Base-by-base conservation (phyloP, 192 early-diverging fungal genomes). In the Entophlyctis luteolus region DNA sequence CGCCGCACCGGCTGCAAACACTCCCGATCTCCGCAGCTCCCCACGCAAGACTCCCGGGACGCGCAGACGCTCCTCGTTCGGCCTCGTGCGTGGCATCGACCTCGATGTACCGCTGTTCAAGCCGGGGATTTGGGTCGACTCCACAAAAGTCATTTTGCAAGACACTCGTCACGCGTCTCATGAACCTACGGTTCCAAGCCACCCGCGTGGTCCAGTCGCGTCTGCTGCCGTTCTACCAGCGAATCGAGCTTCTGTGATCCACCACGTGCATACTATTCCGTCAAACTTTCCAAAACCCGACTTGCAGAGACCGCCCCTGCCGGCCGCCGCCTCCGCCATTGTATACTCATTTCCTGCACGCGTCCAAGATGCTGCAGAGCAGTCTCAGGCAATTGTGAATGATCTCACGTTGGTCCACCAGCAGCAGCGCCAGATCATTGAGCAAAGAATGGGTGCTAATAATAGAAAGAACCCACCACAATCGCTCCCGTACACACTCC, bases 11-110 rank as follows among this genome's bases (percentile, higher is more conserved):
- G n/a, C n/a, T n/a, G n/a, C n/a, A n/a, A n/a, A n/a, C n/a, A n/a
- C n/a, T n/a, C n/a, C n/a, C n/a, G n/a, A n/a, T n/a, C n/a, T n/a
- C n/a, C n/a, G n/a, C n/a, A n/a, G n/a, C n/a, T n/a, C n/a, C 42
- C 20, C 42, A 20, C 42, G 20, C 42, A 16, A 12, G 42, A 45
- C 42, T 12, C 42, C 14, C 42, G 42, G 14, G 42, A 12, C 14
- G 14, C 14, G 62, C 18, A 36, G 62, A 16, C 62, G 62, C 12
- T 63, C 62, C 18, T 49, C 46, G 2, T 49, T 63, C 16, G 62
- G 62, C 62, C 62, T 63, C 32, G 62, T 63, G 2, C 62, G 62
- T 29, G 62, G 62, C 18, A 20, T 63, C 32, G 62, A 63, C 5
- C 28, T 29, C 12, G 62, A 63, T 6, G 8, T 38, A 33, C 62